Base-by-base conservation (phyloP, 1,284 basidiomycete species). In the Pseudozyma tsukubaensis region DNA sequence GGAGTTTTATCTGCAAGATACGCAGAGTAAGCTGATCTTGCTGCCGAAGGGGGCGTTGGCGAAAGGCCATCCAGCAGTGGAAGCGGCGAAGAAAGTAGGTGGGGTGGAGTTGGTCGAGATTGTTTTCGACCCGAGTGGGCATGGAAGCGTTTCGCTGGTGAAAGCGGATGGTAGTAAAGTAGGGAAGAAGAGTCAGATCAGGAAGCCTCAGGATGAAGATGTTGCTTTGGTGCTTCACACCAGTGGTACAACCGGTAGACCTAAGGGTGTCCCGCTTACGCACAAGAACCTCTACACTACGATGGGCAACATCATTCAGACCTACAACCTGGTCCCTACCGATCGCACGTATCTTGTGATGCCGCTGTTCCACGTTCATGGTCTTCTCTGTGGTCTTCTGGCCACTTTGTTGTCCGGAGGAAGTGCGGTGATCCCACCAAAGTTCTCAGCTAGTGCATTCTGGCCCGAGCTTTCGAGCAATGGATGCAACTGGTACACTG, bases 361-460 rank as follows among this genome's bases (percentile, higher is more conserved):
- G 90, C 90, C 90, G 32, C 86, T 90, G 35, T 91, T 90, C 85
- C 90, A 90, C 76, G 89, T 90, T 18, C 89, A 89, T 56, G 89
- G 89, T 37, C 88, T 90, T 47, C 87, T 90, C 34, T 88, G 89
- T 58, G 90, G 89, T 71, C 86, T 91, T 24, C 86, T 90, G 18
- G 88, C 89, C 9, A 89, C 90, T 1, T 82, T 90, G 7, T 85
- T 89, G 43, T 88, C 89, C 18, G 88, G 89, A 5, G 89, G 89
- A 9, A 87, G 87, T 66, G 87, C 89, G 3, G 88, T 90, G 65
- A 88, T 91, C 80, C 89, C 89, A 49, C 82, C 86, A 40, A 85
- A 85, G 54, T 91, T 91, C 83, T 88, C 89, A 55, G 88, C 89
- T 1, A 85, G 86, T 48, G 86, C 86, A 0, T 91, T 91, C 77